These are phyloP conservation scores for Debaryomyces subglobosus DNA, from an alignment of 1,139 yeast genomes.

Conservation along the genomic window DNA sequence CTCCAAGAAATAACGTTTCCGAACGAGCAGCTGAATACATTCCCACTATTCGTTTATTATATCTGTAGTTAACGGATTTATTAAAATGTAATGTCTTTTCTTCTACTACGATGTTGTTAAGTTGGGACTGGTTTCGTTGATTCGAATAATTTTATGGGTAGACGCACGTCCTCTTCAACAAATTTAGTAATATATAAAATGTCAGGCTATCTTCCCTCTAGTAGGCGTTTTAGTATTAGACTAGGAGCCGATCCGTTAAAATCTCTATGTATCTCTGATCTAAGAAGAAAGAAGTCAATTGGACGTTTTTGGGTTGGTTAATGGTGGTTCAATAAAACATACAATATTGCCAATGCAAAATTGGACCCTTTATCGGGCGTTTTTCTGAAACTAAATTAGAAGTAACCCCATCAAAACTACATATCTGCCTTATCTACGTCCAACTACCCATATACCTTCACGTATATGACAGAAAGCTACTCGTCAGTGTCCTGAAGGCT, in stretches of 20 bases:
- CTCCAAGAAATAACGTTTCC: constrained; percentile 91
- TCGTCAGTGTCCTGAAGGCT: background rate
- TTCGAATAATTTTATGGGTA: constrained; percentile 5
- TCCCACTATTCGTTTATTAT: constrained; percentile 9
- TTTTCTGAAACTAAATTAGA: background rate
- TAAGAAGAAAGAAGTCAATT: background rate
- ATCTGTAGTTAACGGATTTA: background rate
- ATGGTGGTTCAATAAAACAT: background rate
- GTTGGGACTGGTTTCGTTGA: constrained; percentile 3
- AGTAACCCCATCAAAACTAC: background rate
- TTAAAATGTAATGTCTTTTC: background rate
- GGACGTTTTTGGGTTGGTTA: background rate
- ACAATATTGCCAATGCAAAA: background rate
- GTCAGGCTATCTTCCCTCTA: background rate
- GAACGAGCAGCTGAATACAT: constrained; percentile 74
- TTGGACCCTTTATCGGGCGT: background rate
- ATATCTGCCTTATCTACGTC: too few species aligned
- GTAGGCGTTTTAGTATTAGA: background rate
- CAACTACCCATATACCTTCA: background rate
- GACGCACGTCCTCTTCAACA: constrained; percentile 1
- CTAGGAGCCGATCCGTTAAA: background rate
- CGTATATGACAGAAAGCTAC: background rate
- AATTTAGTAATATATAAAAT: background rate
- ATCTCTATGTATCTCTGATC: background rate
- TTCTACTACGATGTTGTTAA: background rate